Evolutionary conservation across 306 rosid species (phyloP).

Genomic region (Myrica gale): DNA sequence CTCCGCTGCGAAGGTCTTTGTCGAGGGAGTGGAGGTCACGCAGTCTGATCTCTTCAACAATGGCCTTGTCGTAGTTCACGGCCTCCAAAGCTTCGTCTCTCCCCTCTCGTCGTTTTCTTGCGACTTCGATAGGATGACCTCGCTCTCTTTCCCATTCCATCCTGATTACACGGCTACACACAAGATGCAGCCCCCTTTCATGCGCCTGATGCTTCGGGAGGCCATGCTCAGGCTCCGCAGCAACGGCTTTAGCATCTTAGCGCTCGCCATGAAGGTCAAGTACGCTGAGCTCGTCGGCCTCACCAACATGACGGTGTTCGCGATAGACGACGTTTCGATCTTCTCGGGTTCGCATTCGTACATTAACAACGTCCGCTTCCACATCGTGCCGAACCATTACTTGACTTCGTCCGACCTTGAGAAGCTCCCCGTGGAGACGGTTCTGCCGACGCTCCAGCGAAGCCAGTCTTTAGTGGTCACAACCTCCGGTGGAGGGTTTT

Average conservation of each 20-base stretch:
- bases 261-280: slow-evolving; percentile 60
- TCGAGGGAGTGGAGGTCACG: slow-evolving; percentile 65
- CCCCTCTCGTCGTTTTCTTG: slow-evolving; percentile 63
- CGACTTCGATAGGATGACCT: slow-evolving; percentile 55
- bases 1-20: slow-evolving; percentile 37
- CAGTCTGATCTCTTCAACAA: slow-evolving; percentile 58
- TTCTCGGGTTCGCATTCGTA: slow-evolving; percentile 69
- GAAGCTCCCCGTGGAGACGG: slow-evolving; percentile 58
- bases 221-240: slow-evolving; percentile 66
- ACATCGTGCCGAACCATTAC: slow-evolving; percentile 57
- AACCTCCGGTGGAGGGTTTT: slow-evolving; percentile 39
- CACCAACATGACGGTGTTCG: slow-evolving; percentile 61
- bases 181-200: slow-evolving; percentile 21
- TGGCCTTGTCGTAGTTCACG: slow-evolving; percentile 60
- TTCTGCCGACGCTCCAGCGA: slow-evolving; percentile 52
- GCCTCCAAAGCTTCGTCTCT: slow-evolving; percentile 59
- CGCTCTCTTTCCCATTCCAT: slow-evolving; percentile 55
- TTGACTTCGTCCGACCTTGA: slow-evolving; percentile 51
- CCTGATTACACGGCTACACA: slow-evolving; percentile 39
- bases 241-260: slow-evolving; percentile 62
- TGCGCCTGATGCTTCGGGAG: slow-evolving; percentile 66
- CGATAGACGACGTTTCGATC: slow-evolving; percentile 60
- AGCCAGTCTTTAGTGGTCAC: slow-evolving; percentile 54
- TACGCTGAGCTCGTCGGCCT: slow-evolving; percentile 58
- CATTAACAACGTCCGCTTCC: slow-evolving; percentile 54